These are phyloP conservation scores for Rhizoclosmatium sp. DNA, from an alignment of 192 early-diverging fungal genomes.

Conservation along the genomic window DNA sequence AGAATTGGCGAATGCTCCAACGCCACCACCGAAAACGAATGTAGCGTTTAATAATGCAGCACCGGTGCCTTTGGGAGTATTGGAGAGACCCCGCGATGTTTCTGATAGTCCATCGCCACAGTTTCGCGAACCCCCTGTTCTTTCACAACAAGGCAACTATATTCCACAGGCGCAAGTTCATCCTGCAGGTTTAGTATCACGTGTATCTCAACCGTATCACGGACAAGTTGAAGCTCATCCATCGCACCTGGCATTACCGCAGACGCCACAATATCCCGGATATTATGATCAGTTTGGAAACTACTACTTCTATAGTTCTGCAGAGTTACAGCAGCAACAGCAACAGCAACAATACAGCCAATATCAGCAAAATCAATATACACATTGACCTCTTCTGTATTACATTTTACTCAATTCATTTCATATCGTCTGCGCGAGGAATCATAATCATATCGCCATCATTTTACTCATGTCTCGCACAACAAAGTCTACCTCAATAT, in stretches of 20 bases:
- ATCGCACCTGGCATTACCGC: neutral
- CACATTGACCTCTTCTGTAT: neutral
- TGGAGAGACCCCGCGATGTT: neutral
- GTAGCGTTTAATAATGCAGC: neutral
- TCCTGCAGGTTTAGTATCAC: neutral
- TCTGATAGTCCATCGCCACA: neutral
- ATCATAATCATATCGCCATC: neutral
- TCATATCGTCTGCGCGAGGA: neutral
- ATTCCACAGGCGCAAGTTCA: neutral
- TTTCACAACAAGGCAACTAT: neutral
- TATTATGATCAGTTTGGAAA: neutral
- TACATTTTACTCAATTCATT: neutral
- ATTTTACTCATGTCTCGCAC: too few species aligned
- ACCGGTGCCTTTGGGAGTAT: neutral
- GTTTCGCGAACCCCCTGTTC: too few species aligned
- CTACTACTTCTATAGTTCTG: neutral
- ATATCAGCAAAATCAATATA: neutral
- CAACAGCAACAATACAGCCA: neutral
- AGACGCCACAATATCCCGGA: neutral
- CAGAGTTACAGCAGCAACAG: neutral
- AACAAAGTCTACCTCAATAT: too few species aligned
- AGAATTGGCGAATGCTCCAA: neutral
- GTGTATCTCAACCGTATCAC: neutral
- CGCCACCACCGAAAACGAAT: neutral
- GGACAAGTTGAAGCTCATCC: neutral